Base-by-base conservation (phyloP, 169 alveolate genomes). In the Plasmodium berghei region DNA sequence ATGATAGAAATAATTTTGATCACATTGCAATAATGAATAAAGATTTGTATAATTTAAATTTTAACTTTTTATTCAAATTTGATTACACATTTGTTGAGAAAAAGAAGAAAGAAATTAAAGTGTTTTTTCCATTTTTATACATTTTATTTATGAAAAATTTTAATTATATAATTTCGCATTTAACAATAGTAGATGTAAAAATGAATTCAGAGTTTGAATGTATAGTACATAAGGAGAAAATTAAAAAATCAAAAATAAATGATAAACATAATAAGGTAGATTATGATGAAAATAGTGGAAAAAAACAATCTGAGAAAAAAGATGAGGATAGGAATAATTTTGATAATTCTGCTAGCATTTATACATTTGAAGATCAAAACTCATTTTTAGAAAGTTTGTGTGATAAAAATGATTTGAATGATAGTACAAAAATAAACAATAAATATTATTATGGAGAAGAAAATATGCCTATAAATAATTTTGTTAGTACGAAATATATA, bases 11-110 rank as follows among this genome's bases (percentile, higher is more conserved):
- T 12, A 42, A 66, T 67, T 42, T 24, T 18, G 90, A 83, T 28
- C 83, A 83, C n/a, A 22, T 83, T 28, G 90, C 85, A 52, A 83
- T 83, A 42, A 83, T 83, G 74, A 83, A 83, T 61, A 83, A 83
- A 42, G 90, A 83, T 83, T 49, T 83, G 4, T 83, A 83, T 61
- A 83, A 83, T 67, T 16, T 83, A 22, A 83, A 83, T 69, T 67
- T 83, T 12, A 83, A 83, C 59, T 83, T 83, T 67, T 54, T 83
- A 45, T 67, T 83, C 22, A 83, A 67, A 56, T 10, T 28, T 45
- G 80, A 66, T 12, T 83, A 83, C 48, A 24, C 18, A 34, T 67
- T 69, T 48, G 20, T 64, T 14, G 28, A 83, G 42, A 46, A 67
- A 8, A 83, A 56, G 34, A 66, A 67, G 22, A 83, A 66, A 26